A percentile compares a stretch with the other conserved stretches of the same genome.
Conservation (phyloP, 1,284 basidiomycete species). For the Ustilago tritici region DNA sequence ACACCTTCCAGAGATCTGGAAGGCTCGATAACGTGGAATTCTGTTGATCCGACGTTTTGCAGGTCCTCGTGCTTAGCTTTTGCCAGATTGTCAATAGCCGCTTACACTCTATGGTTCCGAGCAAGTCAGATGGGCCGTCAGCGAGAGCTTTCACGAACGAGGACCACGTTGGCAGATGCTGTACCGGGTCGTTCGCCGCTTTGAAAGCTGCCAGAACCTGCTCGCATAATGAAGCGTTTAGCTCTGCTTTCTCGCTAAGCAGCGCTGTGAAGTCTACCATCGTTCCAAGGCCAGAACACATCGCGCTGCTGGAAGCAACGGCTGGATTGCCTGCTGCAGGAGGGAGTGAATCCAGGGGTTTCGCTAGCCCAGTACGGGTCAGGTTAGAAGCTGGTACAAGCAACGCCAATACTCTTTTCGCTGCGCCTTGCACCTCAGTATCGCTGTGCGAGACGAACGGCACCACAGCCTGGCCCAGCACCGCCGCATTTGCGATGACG, state of each 20-base stretch:
- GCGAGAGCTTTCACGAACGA: constrained; percentile 25
- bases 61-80: neutral
- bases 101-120: neutral
- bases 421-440: constrained; percentile 21
- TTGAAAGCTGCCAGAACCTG: constrained; percentile 10
- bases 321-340: neutral
- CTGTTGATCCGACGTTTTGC: constrained; percentile 17
- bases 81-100: neutral
- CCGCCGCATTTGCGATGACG: constrained; percentile 8
- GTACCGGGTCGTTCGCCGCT: neutral
- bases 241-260: neutral
- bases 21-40: constrained; percentile 9
- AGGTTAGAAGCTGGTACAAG: constrained; percentile 5
- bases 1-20: constrained; percentile 21
- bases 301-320: neutral
- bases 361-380: neutral
- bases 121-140: constrained; percentile 6
- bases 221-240: neutral
- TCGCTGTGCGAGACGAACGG: constrained; percentile 26
- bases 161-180: constrained; percentile 13
- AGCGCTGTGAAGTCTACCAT: neutral
- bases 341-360: neutral
- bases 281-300: neutral
- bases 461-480: constrained; percentile 17
- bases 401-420: constrained; percentile 3